Evolutionary conservation across 1,284 basidiomycete species (phyloP).

Genomic region (Serendipita sp.): DNA sequence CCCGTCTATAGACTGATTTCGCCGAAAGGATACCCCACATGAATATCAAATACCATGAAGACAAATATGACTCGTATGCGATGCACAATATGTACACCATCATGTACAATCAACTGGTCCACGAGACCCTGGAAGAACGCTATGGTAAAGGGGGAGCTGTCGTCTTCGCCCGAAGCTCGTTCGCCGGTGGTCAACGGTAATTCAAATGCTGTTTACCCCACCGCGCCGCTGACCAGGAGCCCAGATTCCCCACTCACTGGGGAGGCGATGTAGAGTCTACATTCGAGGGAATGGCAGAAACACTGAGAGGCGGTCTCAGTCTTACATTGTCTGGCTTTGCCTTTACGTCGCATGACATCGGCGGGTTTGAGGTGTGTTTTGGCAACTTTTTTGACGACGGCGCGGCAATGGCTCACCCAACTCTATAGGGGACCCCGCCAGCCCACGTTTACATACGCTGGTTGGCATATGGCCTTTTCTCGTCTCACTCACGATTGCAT

Average conservation of each 20-base stretch:
- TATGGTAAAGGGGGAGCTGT: constrained; percentile 54
- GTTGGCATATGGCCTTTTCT: constrained; percentile 61
- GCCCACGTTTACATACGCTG: constrained; percentile 60
- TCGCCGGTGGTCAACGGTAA: constrained; percentile 53
- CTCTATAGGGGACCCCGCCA: constrained; percentile 41
- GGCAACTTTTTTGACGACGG: constrained; percentile 14
- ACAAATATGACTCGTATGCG: constrained; percentile 49
- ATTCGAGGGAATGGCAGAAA: constrained; percentile 66
- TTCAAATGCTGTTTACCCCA: neutral
- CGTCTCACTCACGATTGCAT: constrained; percentile 56
- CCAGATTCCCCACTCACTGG: constrained; percentile 43
- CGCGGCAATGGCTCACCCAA: neutral
- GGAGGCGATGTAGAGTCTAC: constrained; percentile 67
- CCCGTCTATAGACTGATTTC: constrained; percentile 44
- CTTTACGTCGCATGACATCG: constrained; percentile 62
- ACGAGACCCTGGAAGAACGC: constrained; percentile 40
- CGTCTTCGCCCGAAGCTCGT: constrained; percentile 52
- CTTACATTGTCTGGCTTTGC: constrained; percentile 55
- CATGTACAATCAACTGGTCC: constrained; percentile 57
- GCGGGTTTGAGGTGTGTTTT: constrained; percentile 44
- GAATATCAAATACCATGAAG: constrained; percentile 44
- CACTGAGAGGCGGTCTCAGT: constrained; percentile 50
- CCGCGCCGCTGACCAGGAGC: neutral
- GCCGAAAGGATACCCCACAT: constrained; percentile 51
- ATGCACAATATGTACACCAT: constrained; percentile 53